These are phyloP conservation scores for Plasmodium gonderi DNA, from an alignment of 169 alveolate genomes.

Conservation along the genomic window DNA sequence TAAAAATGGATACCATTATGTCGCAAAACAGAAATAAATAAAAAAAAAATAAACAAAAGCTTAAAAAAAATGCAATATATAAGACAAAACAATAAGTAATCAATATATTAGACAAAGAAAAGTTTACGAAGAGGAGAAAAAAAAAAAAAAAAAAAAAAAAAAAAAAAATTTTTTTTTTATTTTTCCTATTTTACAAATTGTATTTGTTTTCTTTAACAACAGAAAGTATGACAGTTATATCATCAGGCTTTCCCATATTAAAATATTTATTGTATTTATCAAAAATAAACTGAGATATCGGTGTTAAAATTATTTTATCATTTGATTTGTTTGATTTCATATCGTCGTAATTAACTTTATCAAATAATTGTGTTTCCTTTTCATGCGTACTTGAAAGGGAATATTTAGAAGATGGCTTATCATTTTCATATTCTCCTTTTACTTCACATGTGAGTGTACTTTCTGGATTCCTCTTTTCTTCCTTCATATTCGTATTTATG, in stretches of 20 bases:
- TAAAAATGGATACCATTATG: not conserved
- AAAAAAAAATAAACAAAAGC: not conserved
- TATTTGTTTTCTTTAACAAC: conserved; percentile 64
- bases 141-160: not conserved
- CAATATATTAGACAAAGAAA: not conserved
- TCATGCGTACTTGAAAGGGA: not conserved
- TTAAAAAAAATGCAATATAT: not conserved
- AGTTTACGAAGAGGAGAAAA: not conserved
- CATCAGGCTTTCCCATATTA: conserved; percentile 74
- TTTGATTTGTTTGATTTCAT: conserved; percentile 53
- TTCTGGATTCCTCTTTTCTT: not conserved
- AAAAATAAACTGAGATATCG: conserved; percentile 68
- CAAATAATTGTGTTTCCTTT: conserved; percentile 34
- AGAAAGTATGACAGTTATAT: conserved; percentile 68
- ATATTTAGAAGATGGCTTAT: not conserved
- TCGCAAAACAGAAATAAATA: not conserved
- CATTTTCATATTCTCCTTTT: not conserved
- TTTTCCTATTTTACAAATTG: not conserved
- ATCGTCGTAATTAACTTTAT: conserved; percentile 72
- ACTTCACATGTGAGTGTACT: not conserved
- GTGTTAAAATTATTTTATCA: conserved; percentile 70
- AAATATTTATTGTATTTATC: conserved; percentile 67
- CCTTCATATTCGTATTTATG: conserved; percentile 4
- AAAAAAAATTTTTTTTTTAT: not conserved
- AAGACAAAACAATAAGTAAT: not conserved